These are phyloP conservation scores for Psophocarpus tetragonolobus DNA, from an alignment of 306 rosid species.

Conservation along the genomic window DNA sequence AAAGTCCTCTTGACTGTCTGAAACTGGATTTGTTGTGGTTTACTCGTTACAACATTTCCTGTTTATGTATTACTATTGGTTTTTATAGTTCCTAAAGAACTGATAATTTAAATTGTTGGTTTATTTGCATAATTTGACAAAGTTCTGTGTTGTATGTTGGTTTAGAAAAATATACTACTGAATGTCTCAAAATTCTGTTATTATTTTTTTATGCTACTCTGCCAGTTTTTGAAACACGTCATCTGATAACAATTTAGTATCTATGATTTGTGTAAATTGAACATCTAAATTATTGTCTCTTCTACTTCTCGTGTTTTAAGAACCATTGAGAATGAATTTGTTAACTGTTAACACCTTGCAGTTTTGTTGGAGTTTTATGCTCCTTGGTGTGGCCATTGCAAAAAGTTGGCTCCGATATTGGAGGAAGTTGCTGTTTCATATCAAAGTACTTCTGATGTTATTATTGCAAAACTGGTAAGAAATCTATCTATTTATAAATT, in stretches of 20 bases:
- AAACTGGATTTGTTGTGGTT: slow-evolving; percentile 9
- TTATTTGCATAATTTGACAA: not conserved
- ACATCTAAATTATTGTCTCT: not conserved
- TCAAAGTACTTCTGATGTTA: slow-evolving; percentile 56
- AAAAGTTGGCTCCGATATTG: slow-evolving; percentile 71
- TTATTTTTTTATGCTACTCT: not conserved
- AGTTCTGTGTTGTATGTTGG: not conserved
- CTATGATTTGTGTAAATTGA: not conserved
- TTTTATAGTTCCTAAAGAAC: not conserved
- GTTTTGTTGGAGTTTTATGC: slow-evolving; percentile 83
- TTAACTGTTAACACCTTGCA: slow-evolving; percentile 29
- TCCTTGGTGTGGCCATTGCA: slow-evolving; percentile 93
- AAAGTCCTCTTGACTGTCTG: not conserved
- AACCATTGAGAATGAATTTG: not conserved
- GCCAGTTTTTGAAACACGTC: not conserved
- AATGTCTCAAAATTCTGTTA: not conserved
- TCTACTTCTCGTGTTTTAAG: not conserved
- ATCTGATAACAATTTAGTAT: not conserved
- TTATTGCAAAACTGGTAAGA: slow-evolving; percentile 77
- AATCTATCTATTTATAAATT: not conserved
- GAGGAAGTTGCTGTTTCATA: slow-evolving; percentile 74
- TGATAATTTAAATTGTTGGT: not conserved
- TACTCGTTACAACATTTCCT: not conserved
- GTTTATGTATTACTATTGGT: not conserved
- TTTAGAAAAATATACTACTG: not conserved